A percentile compares a stretch with the other conserved stretches of the same genome.
phyloP scores from a whole-genome alignment of 2,329 filamentous ascomycete genomes.

The Colletotrichum lindemuthianum region DNA sequence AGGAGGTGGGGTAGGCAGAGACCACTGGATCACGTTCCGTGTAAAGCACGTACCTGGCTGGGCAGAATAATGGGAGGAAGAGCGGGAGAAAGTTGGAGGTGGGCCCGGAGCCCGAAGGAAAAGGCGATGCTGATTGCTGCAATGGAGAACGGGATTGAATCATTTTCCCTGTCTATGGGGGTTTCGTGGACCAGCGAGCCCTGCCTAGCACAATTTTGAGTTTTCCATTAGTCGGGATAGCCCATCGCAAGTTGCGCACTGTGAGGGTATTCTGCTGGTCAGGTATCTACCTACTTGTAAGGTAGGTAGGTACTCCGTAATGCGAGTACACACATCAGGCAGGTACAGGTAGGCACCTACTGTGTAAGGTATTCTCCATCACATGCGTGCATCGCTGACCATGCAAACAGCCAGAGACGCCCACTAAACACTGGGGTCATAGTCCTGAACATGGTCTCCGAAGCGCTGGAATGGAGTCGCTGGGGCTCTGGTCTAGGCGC shows the following conservation, averaged over 20 bases:
- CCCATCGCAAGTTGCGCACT: background rate
- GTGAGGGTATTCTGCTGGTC: constrained; percentile 19
- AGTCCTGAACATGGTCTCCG: constrained; percentile 10
- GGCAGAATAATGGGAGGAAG: constrained; percentile 21
- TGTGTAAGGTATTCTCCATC: too few species aligned
- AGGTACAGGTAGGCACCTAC: too few species aligned
- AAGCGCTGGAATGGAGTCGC: constrained; percentile 24
- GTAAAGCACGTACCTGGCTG: constrained; percentile 17
- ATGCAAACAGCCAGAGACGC: too few species aligned
- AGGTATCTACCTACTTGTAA: too few species aligned
- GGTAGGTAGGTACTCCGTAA: too few species aligned
- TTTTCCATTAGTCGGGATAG: constrained; percentile 27
- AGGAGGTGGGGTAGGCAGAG: background rate
- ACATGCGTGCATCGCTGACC: too few species aligned
- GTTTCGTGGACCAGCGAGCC: constrained; percentile 23
- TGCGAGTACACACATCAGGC: too few species aligned
- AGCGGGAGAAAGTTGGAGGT: constrained; percentile 32
- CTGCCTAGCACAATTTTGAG: constrained; percentile 33
- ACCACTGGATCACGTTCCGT: constrained; percentile 1
- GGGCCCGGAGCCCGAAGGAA: constrained; percentile 9
- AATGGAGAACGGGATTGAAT: constrained; percentile 29
- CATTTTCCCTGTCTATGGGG: constrained; percentile 21
- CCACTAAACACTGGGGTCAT: constrained; percentile 18
- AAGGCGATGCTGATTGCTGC: constrained; percentile 12
- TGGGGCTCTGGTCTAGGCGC: constrained; percentile 15